Evolutionary conservation across 2,329 filamentous ascomycete genomes (phyloP).

Genomic region (Nannizzia gypsea): DNA sequence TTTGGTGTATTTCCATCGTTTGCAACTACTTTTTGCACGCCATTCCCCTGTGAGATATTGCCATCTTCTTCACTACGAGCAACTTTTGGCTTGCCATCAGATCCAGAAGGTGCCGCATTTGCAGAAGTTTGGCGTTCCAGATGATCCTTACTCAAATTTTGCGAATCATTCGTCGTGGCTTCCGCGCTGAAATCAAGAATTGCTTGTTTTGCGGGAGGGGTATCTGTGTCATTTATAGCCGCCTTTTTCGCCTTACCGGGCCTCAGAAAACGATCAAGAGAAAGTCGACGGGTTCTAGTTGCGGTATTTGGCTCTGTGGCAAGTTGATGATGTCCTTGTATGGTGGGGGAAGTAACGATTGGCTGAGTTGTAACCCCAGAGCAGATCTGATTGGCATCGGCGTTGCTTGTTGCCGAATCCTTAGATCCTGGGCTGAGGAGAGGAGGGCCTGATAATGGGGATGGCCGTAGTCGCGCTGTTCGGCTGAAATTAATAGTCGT

Average conservation of each 20-base stretch:
- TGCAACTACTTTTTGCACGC: not conserved
- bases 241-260: constrained; percentile 8
- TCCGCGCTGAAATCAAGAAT: not conserved
- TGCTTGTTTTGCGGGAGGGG: not conserved
- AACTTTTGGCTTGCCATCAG: not conserved
- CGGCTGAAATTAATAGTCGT: not conserved
- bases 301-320: not conserved
- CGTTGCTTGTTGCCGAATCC: not conserved
- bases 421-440: not conserved
- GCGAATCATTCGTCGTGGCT: too few relatives aligned
- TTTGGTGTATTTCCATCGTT: not conserved
- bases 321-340: not conserved
- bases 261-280: constrained; percentile 9
- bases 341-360: not conserved
- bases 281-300: not conserved
- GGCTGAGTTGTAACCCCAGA: not conserved
- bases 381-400: not conserved
- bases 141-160: not conserved
- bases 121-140: not conserved
- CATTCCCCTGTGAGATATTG: not conserved
- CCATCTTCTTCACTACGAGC: not conserved
- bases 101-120: not conserved
- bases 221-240: not conserved
- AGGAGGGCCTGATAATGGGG: constrained; percentile 1
- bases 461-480: not conserved